Conservation (phyloP, 768 basidiomycete species). For the Pisolithus microcarpus region DNA sequence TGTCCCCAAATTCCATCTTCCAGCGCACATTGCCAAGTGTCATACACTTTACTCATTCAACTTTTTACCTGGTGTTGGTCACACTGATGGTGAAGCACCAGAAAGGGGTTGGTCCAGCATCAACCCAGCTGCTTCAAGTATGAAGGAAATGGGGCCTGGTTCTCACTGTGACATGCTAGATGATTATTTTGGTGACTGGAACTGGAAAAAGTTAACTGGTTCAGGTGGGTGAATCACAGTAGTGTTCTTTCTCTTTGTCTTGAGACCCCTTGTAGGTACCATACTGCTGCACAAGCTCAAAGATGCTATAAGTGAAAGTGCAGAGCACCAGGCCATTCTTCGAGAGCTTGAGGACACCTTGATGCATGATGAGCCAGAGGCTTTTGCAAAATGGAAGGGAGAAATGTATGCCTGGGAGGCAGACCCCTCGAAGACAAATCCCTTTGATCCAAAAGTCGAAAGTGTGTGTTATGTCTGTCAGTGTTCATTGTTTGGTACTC, state of each 20-base stretch:
- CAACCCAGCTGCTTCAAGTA: conserved; percentile 24
- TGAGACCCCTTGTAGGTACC: no score
- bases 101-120: conserved; percentile 30
- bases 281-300: no score
- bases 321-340: no score
- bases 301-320: no score
- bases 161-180: conserved; percentile 22
- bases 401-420: background rate
- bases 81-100: conserved; percentile 29
- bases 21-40: conserved; percentile 17
- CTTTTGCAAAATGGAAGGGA: no score
- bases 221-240: background rate
- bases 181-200: conserved; percentile 7
- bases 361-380: background rate
- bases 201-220: background rate
- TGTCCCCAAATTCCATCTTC: conserved; percentile 33
- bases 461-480: no score
- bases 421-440: background rate
- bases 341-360: no score
- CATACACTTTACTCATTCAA: conserved; percentile 20
- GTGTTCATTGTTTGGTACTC: no score
- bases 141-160: conserved; percentile 29
- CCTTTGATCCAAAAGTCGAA: background rate
- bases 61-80: conserved; percentile 21
- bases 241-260: no score